Evolutionary conservation across 2,329 filamentous ascomycete genomes (phyloP), one percentile per base, ranked within the genome.

Genomic region (Massarina eburnea): DNA sequence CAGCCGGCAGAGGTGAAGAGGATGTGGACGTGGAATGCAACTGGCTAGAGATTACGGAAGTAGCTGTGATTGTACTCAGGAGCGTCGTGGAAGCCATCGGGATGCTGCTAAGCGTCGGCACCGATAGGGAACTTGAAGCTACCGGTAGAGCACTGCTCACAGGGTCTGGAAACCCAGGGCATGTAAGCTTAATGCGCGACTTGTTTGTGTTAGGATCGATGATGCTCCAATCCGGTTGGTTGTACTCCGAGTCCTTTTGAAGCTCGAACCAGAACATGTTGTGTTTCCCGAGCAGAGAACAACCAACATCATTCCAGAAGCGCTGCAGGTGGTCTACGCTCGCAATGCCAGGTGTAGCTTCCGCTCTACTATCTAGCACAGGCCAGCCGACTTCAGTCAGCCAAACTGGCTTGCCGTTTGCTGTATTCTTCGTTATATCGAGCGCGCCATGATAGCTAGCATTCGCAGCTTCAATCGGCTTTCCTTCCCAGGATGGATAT

Each of bases 391-490:
- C 60, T 41, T 71, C 67, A 9, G 63, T 60, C 33, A 71, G 65
- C 66, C 67, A 71, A 4, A 71, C 54, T 1, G 55, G 51, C 12
- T 40, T 60, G 12, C 54, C 48, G 9, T 54, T 52, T 14, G 52
- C 51, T 15, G 15, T 8, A 33, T 51, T 41, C 24, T 61, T 46
- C 2, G 62, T 57, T 2, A 52, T 44, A 15, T 54, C 48, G 8
- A 69, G 41, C 2, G 52, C 51, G 5, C 47, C 39, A 17, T 50
- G 46, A 39, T 67, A 68, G 34, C 57, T 61, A 8, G 64, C 55
- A 58, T 81, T 79, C 7, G 51, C 54, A 14, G 57, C 44, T 1
- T 74, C 74, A 27, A 58, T 59, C 14, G 51, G 38, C 8, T 62
- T 47, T 8, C 51, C 51, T 22, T 57, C 47, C 57, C 61, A 70